Percentiles rank a stretch among this genome's conserved stretches.
These are phyloP conservation scores for Puccinia coronata DNA, from an alignment of 1,284 basidiomycete genomes.

Conservation along the genomic window DNA sequence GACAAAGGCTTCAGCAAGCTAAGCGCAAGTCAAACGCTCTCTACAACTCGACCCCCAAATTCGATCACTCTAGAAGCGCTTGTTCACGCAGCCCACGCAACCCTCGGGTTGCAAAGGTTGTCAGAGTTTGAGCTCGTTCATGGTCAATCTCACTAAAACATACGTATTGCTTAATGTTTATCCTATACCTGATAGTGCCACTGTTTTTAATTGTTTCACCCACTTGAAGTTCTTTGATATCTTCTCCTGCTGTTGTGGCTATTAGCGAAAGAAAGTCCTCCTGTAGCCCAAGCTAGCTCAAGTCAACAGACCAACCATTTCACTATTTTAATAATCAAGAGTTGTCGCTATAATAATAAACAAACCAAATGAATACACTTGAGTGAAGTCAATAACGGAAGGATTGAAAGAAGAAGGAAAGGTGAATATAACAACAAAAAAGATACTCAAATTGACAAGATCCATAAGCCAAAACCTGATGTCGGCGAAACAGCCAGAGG, in stretches of 20 bases:
- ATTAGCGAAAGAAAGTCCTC: not conserved
- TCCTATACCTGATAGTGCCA: not conserved
- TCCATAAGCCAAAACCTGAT: too few relatives aligned
- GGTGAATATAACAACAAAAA: too few relatives aligned
- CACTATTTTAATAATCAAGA: not conserved
- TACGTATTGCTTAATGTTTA: not conserved
- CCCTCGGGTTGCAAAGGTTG: constrained; percentile 7
- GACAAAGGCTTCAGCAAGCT: not conserved
- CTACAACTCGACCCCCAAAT: constrained; percentile 6
- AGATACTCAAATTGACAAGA: too few relatives aligned
- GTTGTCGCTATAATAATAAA: not conserved
- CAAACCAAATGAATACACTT: too few relatives aligned
- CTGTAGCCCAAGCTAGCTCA: not conserved
- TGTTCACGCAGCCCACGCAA: constrained; percentile 32
- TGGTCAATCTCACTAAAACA: not conserved
- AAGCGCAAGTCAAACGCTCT: constrained; percentile 15
- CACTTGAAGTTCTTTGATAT: not conserved
- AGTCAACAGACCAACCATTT: not conserved
- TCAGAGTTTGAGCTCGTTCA: not conserved
- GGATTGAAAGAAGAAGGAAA: too few relatives aligned
- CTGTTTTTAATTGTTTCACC: not conserved
- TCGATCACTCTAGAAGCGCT: constrained; percentile 15
- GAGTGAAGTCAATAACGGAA: too few relatives aligned
- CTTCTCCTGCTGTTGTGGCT: not conserved
- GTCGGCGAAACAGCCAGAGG: too few relatives aligned